Conservation (phyloP, 805 yeast species). For the Yamadazyma ubonensis region DNA sequence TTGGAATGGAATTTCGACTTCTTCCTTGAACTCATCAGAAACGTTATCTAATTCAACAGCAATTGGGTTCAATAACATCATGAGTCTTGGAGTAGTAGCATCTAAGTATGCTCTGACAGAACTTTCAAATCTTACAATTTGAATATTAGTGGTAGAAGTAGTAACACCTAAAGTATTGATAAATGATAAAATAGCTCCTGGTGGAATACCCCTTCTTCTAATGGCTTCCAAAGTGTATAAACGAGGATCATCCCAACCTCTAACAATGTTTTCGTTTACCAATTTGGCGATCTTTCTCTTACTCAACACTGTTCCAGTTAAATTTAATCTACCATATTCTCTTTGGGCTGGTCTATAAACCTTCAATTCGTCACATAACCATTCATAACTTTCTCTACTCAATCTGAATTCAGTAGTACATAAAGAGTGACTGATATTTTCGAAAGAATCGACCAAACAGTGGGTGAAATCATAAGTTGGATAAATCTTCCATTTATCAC, state of each 20-base stretch:
- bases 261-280: slow-evolving; percentile 75
- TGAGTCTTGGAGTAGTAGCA: slow-evolving; percentile 87
- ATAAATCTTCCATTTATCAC: slow-evolving; percentile 94
- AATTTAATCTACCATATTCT: slow-evolving; percentile 94
- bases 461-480: slow-evolving; percentile 99
- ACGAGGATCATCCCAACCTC: slow-evolving; percentile 99
- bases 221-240: slow-evolving; percentile 91
- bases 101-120: slow-evolving; percentile 87
- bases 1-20: slow-evolving; percentile 79
- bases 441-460: slow-evolving; percentile 97
- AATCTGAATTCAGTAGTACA: slow-evolving; percentile 95
- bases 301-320: slow-evolving; percentile 91
- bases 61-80: slow-evolving; percentile 88
- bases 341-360: slow-evolving; percentile 98
- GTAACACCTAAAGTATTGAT: slow-evolving; percentile 96
- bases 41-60: slow-evolving; percentile 81
- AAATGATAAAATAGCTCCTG: slow-evolving; percentile 92
- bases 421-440: slow-evolving; percentile 91
- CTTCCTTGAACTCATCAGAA: slow-evolving; percentile 64
- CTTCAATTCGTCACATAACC: slow-evolving; percentile 94
- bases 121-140: slow-evolving; percentile 83
- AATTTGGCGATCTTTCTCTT: slow-evolving; percentile 94
- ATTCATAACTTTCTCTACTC: slow-evolving; percentile 93
- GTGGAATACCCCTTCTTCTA: slow-evolving; percentile 97
- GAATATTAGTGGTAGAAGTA: slow-evolving; percentile 88